Percentiles rank a stretch among this genome's conserved stretches.
Conservation (phyloP, 108 stramenopile genomes). For the Cyclostephanos invisitatus region DNA sequence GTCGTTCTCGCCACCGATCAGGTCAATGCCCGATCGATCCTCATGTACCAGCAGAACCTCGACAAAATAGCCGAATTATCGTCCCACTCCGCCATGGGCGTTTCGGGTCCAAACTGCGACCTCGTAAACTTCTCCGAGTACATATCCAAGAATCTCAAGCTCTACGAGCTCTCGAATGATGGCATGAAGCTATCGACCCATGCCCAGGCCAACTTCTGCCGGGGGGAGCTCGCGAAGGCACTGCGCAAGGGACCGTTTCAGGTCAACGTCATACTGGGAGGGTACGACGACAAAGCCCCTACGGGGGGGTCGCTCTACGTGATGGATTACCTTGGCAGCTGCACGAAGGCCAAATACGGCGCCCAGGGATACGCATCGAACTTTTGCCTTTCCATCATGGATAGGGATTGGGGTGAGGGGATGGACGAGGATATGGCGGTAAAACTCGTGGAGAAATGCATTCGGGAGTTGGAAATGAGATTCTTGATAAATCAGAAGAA, state of each 20-base stretch:
- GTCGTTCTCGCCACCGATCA: conserved; percentile 89
- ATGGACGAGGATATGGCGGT: conserved; percentile 86
- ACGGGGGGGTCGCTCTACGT: conserved; percentile 81
- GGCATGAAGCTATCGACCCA: conserved; percentile 89
- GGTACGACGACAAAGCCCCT: conserved; percentile 74
- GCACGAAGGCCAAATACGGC: conserved; percentile 82
- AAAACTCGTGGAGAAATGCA: conserved; percentile 83
- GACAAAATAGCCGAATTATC: conserved; percentile 84
- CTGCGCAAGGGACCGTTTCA: conserved; percentile 96
- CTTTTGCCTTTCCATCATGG: conserved; percentile 95
- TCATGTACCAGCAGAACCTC: conserved; percentile 85
- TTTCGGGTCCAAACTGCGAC: conserved; percentile 89
- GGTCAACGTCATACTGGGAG: conserved; percentile 93
- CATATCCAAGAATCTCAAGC: conserved; percentile 90
- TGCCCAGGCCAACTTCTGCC: conserved; percentile 94
- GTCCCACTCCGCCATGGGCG: conserved; percentile 83
- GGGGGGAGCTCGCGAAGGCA: conserved; percentile 92
- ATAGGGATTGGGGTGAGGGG: conserved; percentile 87
- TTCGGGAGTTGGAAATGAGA: conserved; percentile 89
- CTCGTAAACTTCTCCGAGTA: conserved; percentile 91
- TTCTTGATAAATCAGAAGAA: conserved; percentile 92
- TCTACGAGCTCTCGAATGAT: conserved; percentile 94
- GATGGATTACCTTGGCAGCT: conserved; percentile 92
- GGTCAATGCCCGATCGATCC: conserved; percentile 85
- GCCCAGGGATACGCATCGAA: conserved; percentile 93